Evolutionary conservation across 495 filamentous ascomycete species (phyloP), one percentile per base, ranked within the genome.

Genomic region (Lepraria neglecta): DNA sequence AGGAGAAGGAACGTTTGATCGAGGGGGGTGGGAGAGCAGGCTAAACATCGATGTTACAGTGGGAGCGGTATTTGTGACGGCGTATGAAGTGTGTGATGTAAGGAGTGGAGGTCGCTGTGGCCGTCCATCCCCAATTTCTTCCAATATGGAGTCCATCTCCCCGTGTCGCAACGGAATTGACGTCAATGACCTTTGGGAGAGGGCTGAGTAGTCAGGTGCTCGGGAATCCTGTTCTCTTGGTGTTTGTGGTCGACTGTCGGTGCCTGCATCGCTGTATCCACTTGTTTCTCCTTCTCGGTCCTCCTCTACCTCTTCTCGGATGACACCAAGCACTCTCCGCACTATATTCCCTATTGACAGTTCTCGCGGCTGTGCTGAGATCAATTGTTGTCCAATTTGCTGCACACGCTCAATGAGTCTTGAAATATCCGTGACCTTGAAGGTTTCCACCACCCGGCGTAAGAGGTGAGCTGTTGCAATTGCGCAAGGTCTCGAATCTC

Each of bases 261-360:
- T 74, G 57, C 73, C 71, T 62, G 74, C 69, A 65, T 84, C 77
- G 65, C 82, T 77, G 65, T 66, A 64, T 45, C 80, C 78, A 61
- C 76, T 75, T 11, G 75, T 75, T 59, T 88, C 88, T 44, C 78
- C 86, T 51, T 87, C 89, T 48, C 87, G 76, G 57, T 91, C 87
- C 67, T 92, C 91, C 55, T 89, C 84, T 40, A 87, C 86, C 68
- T 97, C 92, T 69, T 97, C 92, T 28, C 94, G 84, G 64, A 98
- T 91, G 54, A 97, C 78, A 43, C 90, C 91, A 24, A 98, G 76
- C 19, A 97, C 87, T 59, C 94, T 86, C 58, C 92, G 81, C 35
- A 96, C 89, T 67, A 97, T 88, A 66, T 97, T 98, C 51, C 92
- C 92, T 28, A 96, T 91, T 4, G 88, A 90, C 68, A 95, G 84